Evolutionary conservation across 495 filamentous ascomycete genomes (phyloP), one percentile per base, ranked within the genome.

Genomic region (Penicillium robsamsonii): DNA sequence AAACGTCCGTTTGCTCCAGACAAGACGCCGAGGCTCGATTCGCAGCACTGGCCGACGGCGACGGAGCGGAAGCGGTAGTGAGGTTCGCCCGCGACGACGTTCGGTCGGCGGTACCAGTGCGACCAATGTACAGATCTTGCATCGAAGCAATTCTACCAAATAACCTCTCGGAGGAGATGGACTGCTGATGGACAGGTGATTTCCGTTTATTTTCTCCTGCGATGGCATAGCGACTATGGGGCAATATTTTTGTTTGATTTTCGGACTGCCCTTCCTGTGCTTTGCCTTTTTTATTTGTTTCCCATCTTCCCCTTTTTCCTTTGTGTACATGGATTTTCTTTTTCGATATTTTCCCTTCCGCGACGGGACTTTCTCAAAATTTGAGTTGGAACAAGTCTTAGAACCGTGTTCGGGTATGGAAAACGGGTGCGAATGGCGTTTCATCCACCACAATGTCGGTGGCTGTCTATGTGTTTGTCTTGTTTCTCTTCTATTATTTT

Each of bases 351-450:
- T 70, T 69, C 73, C 67, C 64, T 66, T 68, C 60, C 59, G 60
- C 63, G 65, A 49, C 59, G 45, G 63, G 61, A 27, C 60, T 66
- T 59, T 54, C 48, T 50, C 62, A 46, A 53, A 51, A 62, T 72
- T 64, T 65, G 61, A 72, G 68, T 74, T 77, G 70, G 72, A 73
- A 61, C 67, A 51, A 59, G 63, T 66, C 71, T 72, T 74, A 76
- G 71, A 77, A 75, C 70, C 71, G 65, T 73, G 73, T 76, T 76
- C 70, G 69, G 73, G 72, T 72, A 65, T 74, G 72, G 74, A 74
- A 75, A 79, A 79, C 69, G 63, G 73, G 75, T 75, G 73, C 64
- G 64, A 72, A 73, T 74, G 75, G 75, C 75, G 75, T 78, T 78
- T 76, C 65, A 70, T 71, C 62, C 59, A 66, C 61, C 54, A 57